Percentiles rank a stretch among this genome's conserved stretches.
These are phyloP conservation scores for Barnettozyma vustinii DNA, from an alignment of 805 yeast genomes.

Conservation along the genomic window DNA sequence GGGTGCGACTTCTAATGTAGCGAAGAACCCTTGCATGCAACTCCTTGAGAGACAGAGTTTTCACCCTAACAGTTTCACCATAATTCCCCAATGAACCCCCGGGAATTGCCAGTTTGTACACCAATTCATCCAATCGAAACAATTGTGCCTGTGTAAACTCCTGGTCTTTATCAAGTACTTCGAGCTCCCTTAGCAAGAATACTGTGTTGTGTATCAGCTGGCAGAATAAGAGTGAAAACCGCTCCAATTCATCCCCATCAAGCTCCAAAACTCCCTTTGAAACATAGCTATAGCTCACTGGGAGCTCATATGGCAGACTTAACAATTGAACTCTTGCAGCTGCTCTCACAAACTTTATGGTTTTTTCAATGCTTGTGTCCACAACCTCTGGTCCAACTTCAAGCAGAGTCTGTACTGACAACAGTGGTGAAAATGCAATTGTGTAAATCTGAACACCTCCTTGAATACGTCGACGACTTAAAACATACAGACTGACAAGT, in stretches of 20 bases:
- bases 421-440: conserved; percentile 21
- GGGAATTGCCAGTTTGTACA: conserved; percentile 17
- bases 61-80: neutral
- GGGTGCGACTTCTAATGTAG: conserved; percentile 4
- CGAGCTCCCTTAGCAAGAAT: conserved; percentile 9
- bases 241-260: conserved; percentile 11
- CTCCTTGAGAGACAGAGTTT: neutral
- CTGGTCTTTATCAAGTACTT: conserved; percentile 6
- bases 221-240: conserved; percentile 11
- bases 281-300: conserved; percentile 7
- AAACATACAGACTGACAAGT: conserved; percentile 16
- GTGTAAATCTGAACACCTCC: conserved; percentile 13
- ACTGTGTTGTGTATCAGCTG: conserved; percentile 15
- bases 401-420: conserved; percentile 13
- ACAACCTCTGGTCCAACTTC: conserved; percentile 17
- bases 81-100: neutral
- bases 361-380: conserved; percentile 15
- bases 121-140: conserved; percentile 18
- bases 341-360: conserved; percentile 16
- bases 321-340: conserved; percentile 14
- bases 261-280: conserved; percentile 14
- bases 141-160: conserved; percentile 10
- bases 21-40: neutral
- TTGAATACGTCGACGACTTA: conserved; percentile 17
- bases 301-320: conserved; percentile 13